phyloP scores from a whole-genome alignment of 2,329 filamentous ascomycete genomes.

The Claviceps fusiformis region DNA sequence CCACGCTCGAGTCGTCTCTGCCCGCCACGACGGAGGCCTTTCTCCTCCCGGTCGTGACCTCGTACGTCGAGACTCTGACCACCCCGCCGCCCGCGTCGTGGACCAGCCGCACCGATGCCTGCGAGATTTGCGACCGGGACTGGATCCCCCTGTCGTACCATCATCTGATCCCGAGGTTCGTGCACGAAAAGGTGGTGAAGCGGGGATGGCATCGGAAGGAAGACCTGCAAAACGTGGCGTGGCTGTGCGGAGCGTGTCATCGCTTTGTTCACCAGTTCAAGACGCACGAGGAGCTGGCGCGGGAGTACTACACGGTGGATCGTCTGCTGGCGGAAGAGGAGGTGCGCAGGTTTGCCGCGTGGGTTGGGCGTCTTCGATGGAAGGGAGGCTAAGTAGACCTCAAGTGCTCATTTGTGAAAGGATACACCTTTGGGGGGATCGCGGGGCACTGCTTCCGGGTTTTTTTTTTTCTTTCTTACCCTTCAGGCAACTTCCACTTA shows the following conservation, averaged over 20 bases:
- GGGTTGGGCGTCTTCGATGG: slow-evolving; percentile 64
- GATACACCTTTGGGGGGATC: no score
- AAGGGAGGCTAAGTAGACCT: slow-evolving; percentile 29
- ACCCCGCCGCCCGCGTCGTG: slow-evolving; percentile 51
- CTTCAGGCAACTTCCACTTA: no score
- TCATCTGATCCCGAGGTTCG: slow-evolving; percentile 67
- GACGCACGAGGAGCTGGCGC: slow-evolving; percentile 64
- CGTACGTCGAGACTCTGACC: slow-evolving; percentile 45
- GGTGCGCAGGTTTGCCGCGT: slow-evolving; percentile 55
- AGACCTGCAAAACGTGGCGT: slow-evolving; percentile 67
- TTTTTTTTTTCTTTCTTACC: no score
- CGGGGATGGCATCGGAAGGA: slow-evolving; percentile 67
- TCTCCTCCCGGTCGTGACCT: slow-evolving; percentile 46
- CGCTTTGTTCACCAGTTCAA: slow-evolving; percentile 66
- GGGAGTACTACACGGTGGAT: slow-evolving; percentile 60
- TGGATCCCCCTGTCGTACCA: slow-evolving; percentile 73
- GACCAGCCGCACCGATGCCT: slow-evolving; percentile 41
- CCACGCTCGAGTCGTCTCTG: slow-evolving; percentile 17
- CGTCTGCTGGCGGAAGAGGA: slow-evolving; percentile 55
- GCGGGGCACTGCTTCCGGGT: no score
- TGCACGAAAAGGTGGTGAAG: slow-evolving; percentile 64
- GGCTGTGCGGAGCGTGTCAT: slow-evolving; percentile 77
- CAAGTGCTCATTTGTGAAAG: no score
- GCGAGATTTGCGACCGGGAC: slow-evolving; percentile 63
- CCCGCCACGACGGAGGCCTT: slow-evolving; percentile 36